phyloP scores from a whole-genome alignment of 768 basidiomycete species.

The Boletus pseudopeckii region DNA sequence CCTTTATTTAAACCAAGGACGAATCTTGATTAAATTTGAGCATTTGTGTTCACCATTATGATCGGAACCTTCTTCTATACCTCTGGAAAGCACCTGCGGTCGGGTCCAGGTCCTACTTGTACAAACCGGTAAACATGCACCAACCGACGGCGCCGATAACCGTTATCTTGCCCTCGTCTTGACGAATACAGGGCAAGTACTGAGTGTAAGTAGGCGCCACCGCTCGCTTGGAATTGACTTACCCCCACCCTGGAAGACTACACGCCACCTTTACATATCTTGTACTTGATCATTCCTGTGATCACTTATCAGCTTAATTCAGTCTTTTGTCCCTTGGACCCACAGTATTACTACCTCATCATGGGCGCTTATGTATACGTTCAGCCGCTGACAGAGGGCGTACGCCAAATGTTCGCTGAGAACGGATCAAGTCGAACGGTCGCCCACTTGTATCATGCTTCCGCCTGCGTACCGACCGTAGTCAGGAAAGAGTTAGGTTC shows the following conservation, averaged over 20 bases:
- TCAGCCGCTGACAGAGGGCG: neutral
- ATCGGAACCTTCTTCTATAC: neutral
- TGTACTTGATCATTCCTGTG: conserved; percentile 10
- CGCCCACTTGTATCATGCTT: neutral
- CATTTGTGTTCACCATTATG: neutral
- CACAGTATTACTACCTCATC: conserved; percentile 4
- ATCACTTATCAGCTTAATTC: neutral
- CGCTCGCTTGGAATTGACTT: neutral
- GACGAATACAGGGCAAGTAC: neutral
- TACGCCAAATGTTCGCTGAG: neutral
- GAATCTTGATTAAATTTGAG: neutral
- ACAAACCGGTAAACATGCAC: neutral
- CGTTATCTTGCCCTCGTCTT: conserved; percentile 15
- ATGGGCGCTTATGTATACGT: neutral
- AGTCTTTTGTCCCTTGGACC: conserved; percentile 14
- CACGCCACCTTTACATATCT: conserved; percentile 15
- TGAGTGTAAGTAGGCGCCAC: neutral
- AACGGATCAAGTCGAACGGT: neutral
- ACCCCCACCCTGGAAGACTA: conserved; percentile 2
- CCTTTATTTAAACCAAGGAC: neutral
- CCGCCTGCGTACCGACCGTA: neutral
- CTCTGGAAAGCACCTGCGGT: too few species aligned
- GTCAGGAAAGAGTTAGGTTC: conserved; percentile 9
- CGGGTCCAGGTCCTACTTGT: too few species aligned
- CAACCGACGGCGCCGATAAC: conserved; percentile 7